These are phyloP conservation scores for Gossypium armourianum DNA, from an alignment of 441 rosid species.

Conservation along the genomic window DNA sequence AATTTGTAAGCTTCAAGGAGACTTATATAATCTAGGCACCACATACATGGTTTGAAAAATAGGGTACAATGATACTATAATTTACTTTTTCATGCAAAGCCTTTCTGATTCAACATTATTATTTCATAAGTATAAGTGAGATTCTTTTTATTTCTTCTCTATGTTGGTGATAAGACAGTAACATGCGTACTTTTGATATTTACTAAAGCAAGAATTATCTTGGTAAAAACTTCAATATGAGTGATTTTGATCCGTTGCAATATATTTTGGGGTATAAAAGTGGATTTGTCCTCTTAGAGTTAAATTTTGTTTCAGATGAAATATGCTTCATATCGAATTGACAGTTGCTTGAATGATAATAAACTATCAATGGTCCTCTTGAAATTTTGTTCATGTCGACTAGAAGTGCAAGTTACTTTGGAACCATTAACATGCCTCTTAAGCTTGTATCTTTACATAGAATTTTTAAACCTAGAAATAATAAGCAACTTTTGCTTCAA, in stretches of 20 bases:
- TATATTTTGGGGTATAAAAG: not conserved
- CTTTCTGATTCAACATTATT: not conserved
- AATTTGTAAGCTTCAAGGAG: not conserved
- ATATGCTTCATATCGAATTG: not conserved
- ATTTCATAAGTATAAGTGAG: not conserved
- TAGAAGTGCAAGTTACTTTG: not conserved
- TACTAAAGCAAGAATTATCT: not conserved
- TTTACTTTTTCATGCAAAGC: not conserved
- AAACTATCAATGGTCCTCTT: not conserved
- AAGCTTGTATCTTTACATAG: not conserved
- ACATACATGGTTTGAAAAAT: not conserved
- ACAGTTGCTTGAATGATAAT: constrained; percentile 6
- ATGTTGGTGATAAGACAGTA: not conserved
- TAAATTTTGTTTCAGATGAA: not conserved
- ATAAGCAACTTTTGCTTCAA: constrained; percentile 1
- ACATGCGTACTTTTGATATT: not conserved
- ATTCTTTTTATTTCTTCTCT: not conserved
- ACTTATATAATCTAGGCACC: not conserved
- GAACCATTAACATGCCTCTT: not conserved
- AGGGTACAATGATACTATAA: not conserved
- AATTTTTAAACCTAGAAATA: not conserved
- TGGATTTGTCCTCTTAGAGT: not conserved
- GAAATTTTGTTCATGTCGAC: not conserved
- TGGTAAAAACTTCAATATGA: not conserved
- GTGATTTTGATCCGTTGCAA: not conserved